Conservation (phyloP, 352 stramenopile species). For the Globisporangium cylindrosporum region DNA sequence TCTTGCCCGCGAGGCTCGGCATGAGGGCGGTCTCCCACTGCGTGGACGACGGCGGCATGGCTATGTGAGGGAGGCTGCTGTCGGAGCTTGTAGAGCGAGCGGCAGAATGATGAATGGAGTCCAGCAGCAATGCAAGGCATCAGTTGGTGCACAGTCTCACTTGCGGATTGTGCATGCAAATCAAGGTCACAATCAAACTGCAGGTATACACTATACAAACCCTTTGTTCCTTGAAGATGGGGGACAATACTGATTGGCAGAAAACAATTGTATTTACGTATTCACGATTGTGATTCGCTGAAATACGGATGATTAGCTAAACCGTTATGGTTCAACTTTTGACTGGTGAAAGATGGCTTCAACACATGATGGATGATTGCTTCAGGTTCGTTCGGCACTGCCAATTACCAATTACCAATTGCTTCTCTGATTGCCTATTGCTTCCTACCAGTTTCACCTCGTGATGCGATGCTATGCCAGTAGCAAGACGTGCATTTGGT, state of each 20-base stretch:
- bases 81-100: not conserved
- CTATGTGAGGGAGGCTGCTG: not conserved
- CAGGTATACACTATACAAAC: no score
- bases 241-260: not conserved
- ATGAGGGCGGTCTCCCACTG: constrained; percentile 37
- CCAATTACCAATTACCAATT: not conserved
- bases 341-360: no score
- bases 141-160: not conserved
- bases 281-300: constrained; percentile 24
- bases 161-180: not conserved
- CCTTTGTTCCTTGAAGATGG: constrained; percentile 4
- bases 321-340: not conserved
- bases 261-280: constrained; percentile 1
- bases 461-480: not conserved
- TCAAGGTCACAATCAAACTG: not conserved
- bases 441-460: not conserved
- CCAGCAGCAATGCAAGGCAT: not conserved
- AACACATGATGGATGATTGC: not conserved
- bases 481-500: not conserved
- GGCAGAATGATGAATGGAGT: constrained; percentile 12
- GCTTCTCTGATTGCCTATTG: not conserved
- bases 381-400: not conserved
- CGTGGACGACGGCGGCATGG: constrained; percentile 40
- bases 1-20: constrained; percentile 27
- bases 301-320: constrained; percentile 22